Base-by-base conservation (phyloP, 805 yeast species). In the Ogataea parapolymorpha region DNA sequence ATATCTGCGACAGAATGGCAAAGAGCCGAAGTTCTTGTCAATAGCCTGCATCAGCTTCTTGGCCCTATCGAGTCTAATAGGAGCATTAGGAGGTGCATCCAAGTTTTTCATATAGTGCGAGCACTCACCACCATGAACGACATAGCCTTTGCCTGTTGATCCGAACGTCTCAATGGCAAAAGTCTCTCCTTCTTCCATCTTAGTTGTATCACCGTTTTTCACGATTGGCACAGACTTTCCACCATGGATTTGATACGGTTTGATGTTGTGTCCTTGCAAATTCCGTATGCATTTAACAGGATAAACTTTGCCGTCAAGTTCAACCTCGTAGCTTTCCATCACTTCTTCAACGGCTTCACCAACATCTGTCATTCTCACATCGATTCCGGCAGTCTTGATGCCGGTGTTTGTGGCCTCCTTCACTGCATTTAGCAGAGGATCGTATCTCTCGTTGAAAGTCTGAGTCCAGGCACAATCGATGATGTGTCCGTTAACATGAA, bases 81-180 rank as follows among this genome's bases (percentile, higher is more conserved):
- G 77, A 5, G 78, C 68, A 54, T 56, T 61, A 16, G 68, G 65
- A 23, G 77, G 71, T 12, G 70, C 71, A 30, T 72, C 82, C 22
- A 65, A 59, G 53, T 70, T 77, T 57, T 77, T 72, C 24, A 95
- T 89, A 59, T 93, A 93, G 67, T 93, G 99, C 11, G 97, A 89
- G 55, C 91, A 84, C 66, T 93, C 99, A 33, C 99, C 99, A 46
- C 80, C 83, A 6, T 80, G 69, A 35, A 82, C 68, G 26, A 93
- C 98, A 54, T 82, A 83, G 26, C 98, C 99, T 44, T 84, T 77
- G 47, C 99, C 99, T 2, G 99, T 93, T 32, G 96, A 78, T 10
- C 99, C 99, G 59, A 93, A 93, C 3, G 99, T 93, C 68, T 93
- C 99, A 58, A 93, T 91, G 46, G 99, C 99, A 71, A 87, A 91